Base-by-base conservation (phyloP, 1,284 basidiomycete species). In the Boletus mariae region DNA sequence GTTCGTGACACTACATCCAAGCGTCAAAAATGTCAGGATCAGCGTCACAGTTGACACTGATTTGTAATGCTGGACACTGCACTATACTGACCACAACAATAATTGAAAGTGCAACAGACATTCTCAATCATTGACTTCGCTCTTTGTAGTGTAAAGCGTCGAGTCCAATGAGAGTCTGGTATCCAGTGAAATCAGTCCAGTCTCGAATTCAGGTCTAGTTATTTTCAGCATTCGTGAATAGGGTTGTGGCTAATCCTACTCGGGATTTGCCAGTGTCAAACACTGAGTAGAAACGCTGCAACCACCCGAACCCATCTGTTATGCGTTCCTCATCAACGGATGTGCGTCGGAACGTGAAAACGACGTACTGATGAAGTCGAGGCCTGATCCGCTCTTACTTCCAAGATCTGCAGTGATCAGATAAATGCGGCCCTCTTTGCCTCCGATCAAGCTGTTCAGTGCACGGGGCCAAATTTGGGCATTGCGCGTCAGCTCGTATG, bases 381-480 rank as follows among this genome's bases (percentile, higher is more conserved):
- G 63, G 31, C 72, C 71, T 6, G 59, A 63, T 7, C 75, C 75
- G 45, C 66, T 71, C 34, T 49, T 23, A 6, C 45, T 46, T 45
- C 75, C 72, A 26, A 75, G 54, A 61, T 79, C 75, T 15, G 70
- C 66, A 7, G 69, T 64, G 56, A 80, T 64, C 17, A 40, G 38
- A 13, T 41, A 41, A 25, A 41, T 41, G 6, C 15, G 40, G 12
- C 57, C 59, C 11, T 59, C 56, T 31, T 68, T 9, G 23, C 40
- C 40, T 50, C 77, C 76, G 40, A 80, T 60, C 32, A 58, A 51
- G 6, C 64, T 54, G 64, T 80, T 80, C 48, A 75, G 67, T 20
- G 64, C 53, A 53, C 75, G 73, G 5, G 78, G 77, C 78, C 78
- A 79, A 59, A 77, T 41, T 64, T 80, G 78, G 12, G 78, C 77